phyloP scores from a whole-genome alignment of 78 protist species.

The Dictyostelium intermedium region DNA sequence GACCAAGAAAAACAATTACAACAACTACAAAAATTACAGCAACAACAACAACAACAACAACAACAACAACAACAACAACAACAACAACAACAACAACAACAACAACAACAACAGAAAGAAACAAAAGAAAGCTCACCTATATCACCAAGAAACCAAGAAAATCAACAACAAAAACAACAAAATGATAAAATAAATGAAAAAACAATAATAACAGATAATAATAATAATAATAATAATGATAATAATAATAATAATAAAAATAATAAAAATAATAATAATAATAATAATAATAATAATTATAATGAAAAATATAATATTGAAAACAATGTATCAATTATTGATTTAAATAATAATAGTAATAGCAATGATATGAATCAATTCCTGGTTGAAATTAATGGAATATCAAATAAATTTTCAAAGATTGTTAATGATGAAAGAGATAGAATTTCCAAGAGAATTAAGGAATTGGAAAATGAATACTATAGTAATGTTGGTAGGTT shows the following conservation, averaged over 20 bases:
- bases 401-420: neutral
- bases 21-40: neutral
- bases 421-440: neutral
- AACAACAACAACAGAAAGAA: neutral
- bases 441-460: neutral
- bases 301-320: neutral
- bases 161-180: neutral
- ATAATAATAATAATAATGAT: neutral
- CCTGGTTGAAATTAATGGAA: neutral
- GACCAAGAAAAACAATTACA: neutral
- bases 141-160: neutral
- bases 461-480: conserved; percentile 22
- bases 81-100: neutral
- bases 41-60: neutral
- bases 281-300: neutral
- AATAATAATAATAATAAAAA: neutral
- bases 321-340: neutral
- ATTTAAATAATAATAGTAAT: conserved; percentile 11
- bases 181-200: neutral
- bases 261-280: neutral
- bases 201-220: neutral
- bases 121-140: neutral
- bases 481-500: conserved; percentile 8
- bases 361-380: conserved; percentile 19
- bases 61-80: neutral